These are phyloP conservation scores for Tolypocladium inflatum DNA, from an alignment of 2,329 filamentous ascomycete species.

Conservation along the genomic window DNA sequence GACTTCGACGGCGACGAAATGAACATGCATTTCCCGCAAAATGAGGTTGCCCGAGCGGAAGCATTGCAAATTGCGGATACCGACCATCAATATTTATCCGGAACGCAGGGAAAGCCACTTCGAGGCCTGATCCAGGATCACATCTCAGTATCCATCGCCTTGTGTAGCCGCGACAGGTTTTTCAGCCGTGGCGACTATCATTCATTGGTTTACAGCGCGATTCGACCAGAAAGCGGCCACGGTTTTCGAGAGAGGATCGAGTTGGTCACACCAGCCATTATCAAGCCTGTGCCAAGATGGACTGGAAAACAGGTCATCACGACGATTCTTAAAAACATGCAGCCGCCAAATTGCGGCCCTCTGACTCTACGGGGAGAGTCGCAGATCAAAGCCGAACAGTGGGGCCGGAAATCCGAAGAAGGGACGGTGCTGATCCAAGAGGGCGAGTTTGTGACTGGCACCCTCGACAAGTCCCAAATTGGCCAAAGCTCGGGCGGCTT, in stretches of 20 bases:
- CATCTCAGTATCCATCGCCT: conserved; percentile 83
- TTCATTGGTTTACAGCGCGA: conserved; percentile 78
- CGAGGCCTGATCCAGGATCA: conserved; percentile 98
- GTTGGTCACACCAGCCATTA: conserved; percentile 68
- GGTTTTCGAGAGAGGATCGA: conserved; percentile 75
- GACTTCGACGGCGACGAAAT: conserved; percentile 99
- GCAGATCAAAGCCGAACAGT: conserved; percentile 65
- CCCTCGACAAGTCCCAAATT: conserved; percentile 92
- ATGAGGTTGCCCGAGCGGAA: conserved; percentile 89
- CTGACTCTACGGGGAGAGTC: conserved; percentile 73
- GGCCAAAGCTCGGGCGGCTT: conserved; percentile 80
- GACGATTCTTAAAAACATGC: conserved; percentile 87
- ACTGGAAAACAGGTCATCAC: conserved; percentile 95
- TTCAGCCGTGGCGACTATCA: conserved; percentile 85
- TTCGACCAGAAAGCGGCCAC: conserved; percentile 84
- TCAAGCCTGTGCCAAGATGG: conserved; percentile 77
- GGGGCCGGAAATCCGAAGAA: conserved; percentile 71
- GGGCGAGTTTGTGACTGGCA: conserved; percentile 80
- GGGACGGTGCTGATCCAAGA: conserved; percentile 72
- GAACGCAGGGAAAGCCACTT: conserved; percentile 92
- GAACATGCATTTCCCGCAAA: conserved; percentile 99
- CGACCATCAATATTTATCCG: conserved; percentile 92
- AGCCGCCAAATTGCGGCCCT: conserved; percentile 63
- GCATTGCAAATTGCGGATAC: conserved; percentile 91
- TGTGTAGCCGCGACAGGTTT: conserved; percentile 86